phyloP scores from a whole-genome alignment of 306 rosid species.

The Luffa aegyptiaca region DNA sequence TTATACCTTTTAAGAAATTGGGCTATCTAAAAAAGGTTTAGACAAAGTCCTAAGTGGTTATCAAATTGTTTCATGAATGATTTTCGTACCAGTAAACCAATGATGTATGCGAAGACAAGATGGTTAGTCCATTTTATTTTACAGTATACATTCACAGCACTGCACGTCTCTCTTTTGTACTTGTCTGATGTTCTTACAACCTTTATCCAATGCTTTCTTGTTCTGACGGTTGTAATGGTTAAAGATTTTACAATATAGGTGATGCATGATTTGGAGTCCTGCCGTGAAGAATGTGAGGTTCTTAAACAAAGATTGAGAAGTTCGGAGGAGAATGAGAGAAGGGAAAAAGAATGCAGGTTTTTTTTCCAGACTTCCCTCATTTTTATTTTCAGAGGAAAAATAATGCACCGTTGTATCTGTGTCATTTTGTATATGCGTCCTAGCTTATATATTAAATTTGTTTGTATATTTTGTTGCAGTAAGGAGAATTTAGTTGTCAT shows the following conservation, averaged over 20 bases:
- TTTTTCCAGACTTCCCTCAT: background rate
- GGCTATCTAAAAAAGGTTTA: background rate
- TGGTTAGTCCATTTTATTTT: background rate
- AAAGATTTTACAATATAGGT: constrained; percentile 30
- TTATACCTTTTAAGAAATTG: background rate
- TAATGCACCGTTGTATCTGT: background rate
- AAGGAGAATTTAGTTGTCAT: constrained; percentile 20
- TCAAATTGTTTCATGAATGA: background rate
- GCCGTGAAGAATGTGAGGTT: constrained; percentile 42
- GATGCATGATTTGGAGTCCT: constrained; percentile 47
- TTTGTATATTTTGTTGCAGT: constrained; percentile 20
- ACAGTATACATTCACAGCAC: background rate
- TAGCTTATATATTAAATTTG: background rate
- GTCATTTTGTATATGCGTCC: background rate
- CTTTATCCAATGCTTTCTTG: background rate
- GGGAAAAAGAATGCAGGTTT: constrained; percentile 46
- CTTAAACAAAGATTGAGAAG: constrained; percentile 29
- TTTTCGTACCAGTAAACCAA: background rate
- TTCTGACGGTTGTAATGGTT: constrained; percentile 11
- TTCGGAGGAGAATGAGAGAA: constrained; percentile 22
- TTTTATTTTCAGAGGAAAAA: background rate
- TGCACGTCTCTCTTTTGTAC: background rate
- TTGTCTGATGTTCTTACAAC: background rate
- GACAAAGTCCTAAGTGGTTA: background rate
- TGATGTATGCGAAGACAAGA: background rate